Conservation (phyloP, 83 land plant species). For the Picea abies region DNA sequence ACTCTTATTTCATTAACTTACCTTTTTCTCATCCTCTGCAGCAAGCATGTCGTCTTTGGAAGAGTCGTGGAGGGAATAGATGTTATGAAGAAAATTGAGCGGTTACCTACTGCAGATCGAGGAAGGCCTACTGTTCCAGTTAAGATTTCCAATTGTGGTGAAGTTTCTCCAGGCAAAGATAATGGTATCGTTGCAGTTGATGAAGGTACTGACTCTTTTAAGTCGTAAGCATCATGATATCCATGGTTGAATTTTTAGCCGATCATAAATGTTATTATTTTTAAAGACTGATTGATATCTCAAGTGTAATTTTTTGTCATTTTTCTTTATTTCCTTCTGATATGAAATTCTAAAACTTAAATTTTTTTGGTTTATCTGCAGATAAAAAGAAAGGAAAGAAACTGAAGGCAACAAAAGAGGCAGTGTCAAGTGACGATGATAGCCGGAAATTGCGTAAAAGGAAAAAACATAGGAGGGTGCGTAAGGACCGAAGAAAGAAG, state of each 20-base stretch:
- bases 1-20: not conserved
- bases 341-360: not conserved
- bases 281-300: not conserved
- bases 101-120: conserved; percentile 48
- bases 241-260: too few species aligned
- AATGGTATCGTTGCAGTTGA: conserved; percentile 22
- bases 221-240: not conserved
- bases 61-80: conserved; percentile 87
- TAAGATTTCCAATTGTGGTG: conserved; percentile 86
- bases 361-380: conserved; percentile 23
- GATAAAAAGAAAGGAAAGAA: conserved; percentile 72
- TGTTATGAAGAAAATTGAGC: conserved; percentile 76
- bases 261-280: too few species aligned
- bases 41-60: conserved; percentile 97
- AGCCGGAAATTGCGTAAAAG: conserved; percentile 46
- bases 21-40: conserved; percentile 33
- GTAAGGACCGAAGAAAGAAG: conserved; percentile 66
- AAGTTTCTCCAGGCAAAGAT: conserved; percentile 50
- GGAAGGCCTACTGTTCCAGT: conserved; percentile 72
- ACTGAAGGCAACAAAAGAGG: conserved; percentile 36
- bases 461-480: conserved; percentile 66
- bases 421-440: conserved; percentile 58
- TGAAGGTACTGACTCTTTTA: conserved; percentile 13
- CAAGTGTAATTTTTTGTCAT: not conserved
- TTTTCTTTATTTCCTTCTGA: not conserved